Percentiles rank a stretch among this genome's conserved stretches.
Evolutionary conservation across 2,329 filamentous ascomycete species (phyloP).

Genomic region (Myriosclerotinia duriaeana): DNA sequence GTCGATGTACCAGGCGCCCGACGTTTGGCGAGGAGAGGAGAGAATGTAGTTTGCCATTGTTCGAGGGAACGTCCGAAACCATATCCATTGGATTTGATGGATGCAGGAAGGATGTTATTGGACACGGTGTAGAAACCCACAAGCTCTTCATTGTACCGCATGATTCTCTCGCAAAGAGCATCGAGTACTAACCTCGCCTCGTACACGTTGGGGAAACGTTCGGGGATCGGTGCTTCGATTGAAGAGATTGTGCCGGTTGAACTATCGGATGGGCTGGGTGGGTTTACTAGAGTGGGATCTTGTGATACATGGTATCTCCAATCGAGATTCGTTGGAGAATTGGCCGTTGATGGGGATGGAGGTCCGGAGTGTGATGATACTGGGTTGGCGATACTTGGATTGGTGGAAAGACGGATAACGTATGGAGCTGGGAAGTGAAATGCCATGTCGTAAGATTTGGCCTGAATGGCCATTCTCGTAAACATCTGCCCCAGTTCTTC

Average conservation of each 20-base stretch:
- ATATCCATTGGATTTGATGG: constrained; percentile 36
- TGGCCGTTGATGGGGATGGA: constrained; percentile 12
- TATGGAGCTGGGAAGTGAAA: constrained; percentile 65
- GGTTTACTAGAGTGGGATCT: constrained; percentile 9
- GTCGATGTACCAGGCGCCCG: constrained; percentile 48
- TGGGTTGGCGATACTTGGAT: constrained; percentile 31
- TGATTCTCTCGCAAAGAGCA: constrained; percentile 54
- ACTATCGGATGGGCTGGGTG: constrained; percentile 47
- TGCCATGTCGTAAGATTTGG: constrained; percentile 67
- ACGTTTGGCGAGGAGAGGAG: constrained; percentile 53
- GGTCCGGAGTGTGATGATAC: constrained; percentile 29
- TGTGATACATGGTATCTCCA: constrained; percentile 6
- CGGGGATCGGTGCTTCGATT: constrained; percentile 32
- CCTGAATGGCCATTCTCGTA: constrained; percentile 61
- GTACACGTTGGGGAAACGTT: constrained; percentile 48
- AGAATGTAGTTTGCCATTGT: constrained; percentile 57
- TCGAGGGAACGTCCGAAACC: constrained; percentile 52
- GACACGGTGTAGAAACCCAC: constrained; percentile 47
- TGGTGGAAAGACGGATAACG: constrained; percentile 54
- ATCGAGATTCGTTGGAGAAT: neutral
- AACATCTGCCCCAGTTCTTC: constrained; percentile 64
- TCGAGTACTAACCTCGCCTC: constrained; percentile 60
- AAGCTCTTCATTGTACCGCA: constrained; percentile 59
- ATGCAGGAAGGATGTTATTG: constrained; percentile 48
- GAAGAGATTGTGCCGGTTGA: constrained; percentile 28